Evolutionary conservation across 176 grass and related monocot species (phyloP).

Genomic region (Oryza australiensis): DNA sequence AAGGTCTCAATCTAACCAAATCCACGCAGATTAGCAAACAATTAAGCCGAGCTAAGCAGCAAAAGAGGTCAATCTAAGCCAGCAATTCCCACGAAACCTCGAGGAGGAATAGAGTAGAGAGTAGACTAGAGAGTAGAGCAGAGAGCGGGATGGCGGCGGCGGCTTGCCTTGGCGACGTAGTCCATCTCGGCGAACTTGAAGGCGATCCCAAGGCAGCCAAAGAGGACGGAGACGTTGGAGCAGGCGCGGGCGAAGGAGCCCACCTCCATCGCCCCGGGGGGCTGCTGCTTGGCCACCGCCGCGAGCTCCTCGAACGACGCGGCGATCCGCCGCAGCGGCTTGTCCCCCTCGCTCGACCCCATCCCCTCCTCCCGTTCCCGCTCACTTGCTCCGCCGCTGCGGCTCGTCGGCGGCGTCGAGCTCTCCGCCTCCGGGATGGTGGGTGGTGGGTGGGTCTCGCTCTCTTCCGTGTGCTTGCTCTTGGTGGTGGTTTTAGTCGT

Average conservation of each 20-base stretch:
- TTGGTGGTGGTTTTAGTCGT: slow-evolving; percentile 5
- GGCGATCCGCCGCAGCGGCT: slow-evolving; percentile 68
- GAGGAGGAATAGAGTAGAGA: background rate
- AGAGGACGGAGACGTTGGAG: slow-evolving; percentile 87
- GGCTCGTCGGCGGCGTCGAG: background rate
- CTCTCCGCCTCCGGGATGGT: background rate
- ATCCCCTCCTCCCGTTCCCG: background rate
- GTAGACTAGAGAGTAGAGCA: too few relatives aligned
- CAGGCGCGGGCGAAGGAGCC: slow-evolving; percentile 73
- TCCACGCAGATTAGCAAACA: background rate
- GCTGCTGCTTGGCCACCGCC: slow-evolving; percentile 33
- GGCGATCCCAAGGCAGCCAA: slow-evolving; percentile 87
- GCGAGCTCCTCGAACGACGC: slow-evolving; percentile 81
- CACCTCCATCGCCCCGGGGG: slow-evolving; percentile 47
- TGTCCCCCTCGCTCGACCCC: slow-evolving; percentile 59
- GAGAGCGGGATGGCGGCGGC: background rate
- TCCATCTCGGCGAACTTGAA: slow-evolving; percentile 99
- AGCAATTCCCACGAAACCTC: background rate
- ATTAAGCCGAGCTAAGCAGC: background rate
- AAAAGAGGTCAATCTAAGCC: background rate
- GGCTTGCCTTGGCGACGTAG: slow-evolving; percentile 89
- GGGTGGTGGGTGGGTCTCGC: background rate
- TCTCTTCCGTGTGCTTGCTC: background rate
- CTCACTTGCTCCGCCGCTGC: background rate
- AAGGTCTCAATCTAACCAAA: background rate